Base-by-base conservation (phyloP, 108 stramenopile species). In the Ochromonas danica region DNA sequence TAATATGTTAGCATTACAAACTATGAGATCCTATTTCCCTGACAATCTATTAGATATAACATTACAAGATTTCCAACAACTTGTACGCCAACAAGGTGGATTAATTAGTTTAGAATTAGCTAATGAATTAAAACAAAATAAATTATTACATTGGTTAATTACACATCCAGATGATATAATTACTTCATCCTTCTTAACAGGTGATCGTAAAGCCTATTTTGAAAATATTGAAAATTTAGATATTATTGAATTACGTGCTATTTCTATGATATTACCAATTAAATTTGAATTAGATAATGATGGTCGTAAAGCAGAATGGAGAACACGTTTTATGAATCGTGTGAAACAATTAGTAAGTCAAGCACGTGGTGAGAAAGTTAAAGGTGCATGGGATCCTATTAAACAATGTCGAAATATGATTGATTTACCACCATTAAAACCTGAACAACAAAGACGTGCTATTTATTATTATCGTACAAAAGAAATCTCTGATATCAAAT, bases 221-320 rank as follows among this genome's bases (percentile, higher is more conserved):
- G 81, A 83, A 43, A 87, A 83, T 45, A 60, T 87, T 35, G 71
- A 82, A n/a, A 28, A 61, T 41, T 83, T 85, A 63, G 86, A 87
- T 77, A 51, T 85, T 31, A 61, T 72, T 39, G 86, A 87, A 79
- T 42, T 87, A 74, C 71, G 86, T 10, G 85, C 86, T 14, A 14
- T 87, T 17, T 43, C 43, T 41, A 83, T 83, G 30, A 43, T 62
- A 42, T 61, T 83, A 2, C 86, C 86, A 1, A 79, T 30, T 45
- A 75, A 79, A n/a, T 87, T 87, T 63, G 83, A 83, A 72, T 80
- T 83, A 61, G 86, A 87, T 81, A 45, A 41, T 27, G 79, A 85
- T 61, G 85, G 85, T n/a, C 61, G 78, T 1, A 87, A 87, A 83
- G 84, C 78, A 39, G 82, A 82, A 14, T 87, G 86, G 86, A 80